These are phyloP conservation scores for Vitis hybrid DNA, from an alignment of 177 flowering plant species.

Conservation along the genomic window DNA sequence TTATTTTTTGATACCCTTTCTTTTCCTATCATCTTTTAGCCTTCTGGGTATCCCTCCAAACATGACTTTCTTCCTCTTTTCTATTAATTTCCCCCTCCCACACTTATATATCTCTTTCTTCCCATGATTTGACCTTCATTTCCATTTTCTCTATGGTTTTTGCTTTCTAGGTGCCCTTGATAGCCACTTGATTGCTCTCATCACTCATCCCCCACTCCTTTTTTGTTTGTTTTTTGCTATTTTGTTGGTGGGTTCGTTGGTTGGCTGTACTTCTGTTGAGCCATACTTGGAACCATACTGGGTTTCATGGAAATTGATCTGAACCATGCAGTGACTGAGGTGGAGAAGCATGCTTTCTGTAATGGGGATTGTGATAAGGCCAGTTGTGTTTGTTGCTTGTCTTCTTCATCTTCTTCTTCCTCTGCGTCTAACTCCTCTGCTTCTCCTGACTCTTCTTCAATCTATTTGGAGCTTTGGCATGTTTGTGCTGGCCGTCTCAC, in stretches of 20 bases:
- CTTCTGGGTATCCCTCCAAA: conserved; percentile 8
- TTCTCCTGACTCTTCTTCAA: conserved; percentile 45
- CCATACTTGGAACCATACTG: conserved; percentile 9
- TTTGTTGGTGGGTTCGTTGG: conserved; percentile 11
- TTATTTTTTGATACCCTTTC: conserved; percentile 45
- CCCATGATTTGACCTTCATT: conserved; percentile 29
- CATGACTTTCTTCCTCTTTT: conserved; percentile 28
- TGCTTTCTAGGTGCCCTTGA: conserved; percentile 15
- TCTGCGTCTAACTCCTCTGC: conserved; percentile 44
- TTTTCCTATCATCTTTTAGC: conserved; percentile 11
- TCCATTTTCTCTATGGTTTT: conserved; percentile 15
- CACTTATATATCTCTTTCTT: conserved; percentile 14
- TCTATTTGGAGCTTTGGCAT: conserved; percentile 87
- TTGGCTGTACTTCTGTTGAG: conserved; percentile 11
- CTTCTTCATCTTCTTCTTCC: conserved; percentile 46
- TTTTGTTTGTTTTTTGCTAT: conserved; percentile 1
- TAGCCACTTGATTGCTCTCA: conserved; percentile 14
- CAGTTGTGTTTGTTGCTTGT: conserved; percentile 30
- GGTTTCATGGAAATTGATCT: conserved; percentile 93
- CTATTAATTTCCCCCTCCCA: conserved; percentile 14
- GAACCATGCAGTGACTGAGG: conserved; percentile 63
- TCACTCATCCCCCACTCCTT: background rate
- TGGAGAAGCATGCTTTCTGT: conserved; percentile 42
- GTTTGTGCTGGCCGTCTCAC: conserved; percentile 96
- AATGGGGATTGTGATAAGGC: conserved; percentile 48